Conservation (phyloP, 2,329 filamentous ascomycete genomes). For the Mycocentrospora acerina region DNA sequence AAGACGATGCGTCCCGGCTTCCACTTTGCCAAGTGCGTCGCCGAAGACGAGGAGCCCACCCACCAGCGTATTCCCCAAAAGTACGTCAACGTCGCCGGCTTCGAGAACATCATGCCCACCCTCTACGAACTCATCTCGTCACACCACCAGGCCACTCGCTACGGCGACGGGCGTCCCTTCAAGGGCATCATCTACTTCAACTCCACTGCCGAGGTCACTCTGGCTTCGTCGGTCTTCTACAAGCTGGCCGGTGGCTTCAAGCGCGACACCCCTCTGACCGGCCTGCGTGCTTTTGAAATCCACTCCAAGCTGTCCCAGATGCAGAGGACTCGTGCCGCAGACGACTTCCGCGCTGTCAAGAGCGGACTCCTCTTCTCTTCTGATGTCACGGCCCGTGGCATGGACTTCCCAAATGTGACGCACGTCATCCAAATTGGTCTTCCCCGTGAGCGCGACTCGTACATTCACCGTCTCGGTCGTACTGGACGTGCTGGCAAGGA, state of each 20-base stretch:
- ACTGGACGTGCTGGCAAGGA: conserved; percentile 68
- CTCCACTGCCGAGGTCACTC: conserved; percentile 70
- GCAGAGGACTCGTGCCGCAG: conserved; percentile 68
- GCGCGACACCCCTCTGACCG: conserved; percentile 31
- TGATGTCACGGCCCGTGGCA: conserved; percentile 55
- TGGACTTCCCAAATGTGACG: conserved; percentile 57
- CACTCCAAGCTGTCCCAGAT: conserved; percentile 76
- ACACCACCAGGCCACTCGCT: conserved; percentile 52
- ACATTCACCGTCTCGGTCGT: conserved; percentile 55
- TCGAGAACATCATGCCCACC: conserved; percentile 75
- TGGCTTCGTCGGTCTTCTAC: conserved; percentile 62
- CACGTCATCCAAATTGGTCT: conserved; percentile 56
- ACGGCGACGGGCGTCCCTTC: conserved; percentile 63
- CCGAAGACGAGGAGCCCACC: conserved; percentile 77
- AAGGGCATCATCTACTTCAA: conserved; percentile 96
- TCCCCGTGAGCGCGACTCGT: conserved; percentile 49
- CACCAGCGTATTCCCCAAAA: conserved; percentile 84
- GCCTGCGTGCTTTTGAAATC: conserved; percentile 60
- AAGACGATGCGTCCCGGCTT: conserved; percentile 79
- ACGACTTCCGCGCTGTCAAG: conserved; percentile 66
- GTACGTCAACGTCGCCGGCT: conserved; percentile 64
- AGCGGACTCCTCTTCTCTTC: conserved; percentile 57
- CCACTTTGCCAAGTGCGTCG: conserved; percentile 87
- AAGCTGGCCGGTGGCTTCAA: conserved; percentile 47
- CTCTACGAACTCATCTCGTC: conserved; percentile 73